Percentiles rank a stretch among this genome's conserved stretches.
Conservation (phyloP, 768 basidiomycete species). For the Tylopilus sp. region DNA sequence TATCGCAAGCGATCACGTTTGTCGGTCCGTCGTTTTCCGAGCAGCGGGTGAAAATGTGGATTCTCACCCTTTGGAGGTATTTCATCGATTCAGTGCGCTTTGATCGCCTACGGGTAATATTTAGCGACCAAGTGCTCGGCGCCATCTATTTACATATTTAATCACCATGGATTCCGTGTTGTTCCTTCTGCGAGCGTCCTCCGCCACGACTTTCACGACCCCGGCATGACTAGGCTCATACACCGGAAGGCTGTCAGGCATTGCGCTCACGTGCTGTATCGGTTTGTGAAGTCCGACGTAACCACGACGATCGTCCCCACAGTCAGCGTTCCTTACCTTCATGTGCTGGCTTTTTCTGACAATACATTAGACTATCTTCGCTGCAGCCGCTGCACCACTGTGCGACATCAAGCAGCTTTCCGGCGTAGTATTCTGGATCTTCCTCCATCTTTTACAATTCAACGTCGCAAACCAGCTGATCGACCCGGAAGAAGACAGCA, state of each 20-base stretch:
- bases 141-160: conserved; percentile 21
- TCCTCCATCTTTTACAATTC: conserved; percentile 45
- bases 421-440: conserved; percentile 41
- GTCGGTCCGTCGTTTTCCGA: conserved; percentile 1
- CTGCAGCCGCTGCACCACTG: conserved; percentile 32
- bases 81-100: background rate
- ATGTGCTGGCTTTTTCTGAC: background rate
- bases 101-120: conserved; percentile 3
- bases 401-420: conserved; percentile 17
- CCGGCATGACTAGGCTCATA: conserved; percentile 15
- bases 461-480: conserved; percentile 42
- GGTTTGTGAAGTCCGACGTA: conserved; percentile 26
- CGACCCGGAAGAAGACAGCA: conserved; percentile 39
- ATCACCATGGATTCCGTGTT: background rate
- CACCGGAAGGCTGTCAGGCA: conserved; percentile 11
- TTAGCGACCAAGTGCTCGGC: conserved; percentile 1
- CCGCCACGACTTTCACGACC: conserved; percentile 20
- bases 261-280: conserved; percentile 17
- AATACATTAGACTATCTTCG: conserved; percentile 32
- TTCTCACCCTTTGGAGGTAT: conserved; percentile 13
- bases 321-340: conserved; percentile 8
- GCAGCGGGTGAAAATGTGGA: conserved; percentile 1
- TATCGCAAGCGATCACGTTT: background rate
- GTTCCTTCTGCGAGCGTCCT: background rate
- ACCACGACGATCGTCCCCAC: conserved; percentile 27